Percentiles rank a stretch among this genome's conserved stretches.
Conservation (phyloP, 495 filamentous ascomycete species). For the Parathielavia hyrcaniae region DNA sequence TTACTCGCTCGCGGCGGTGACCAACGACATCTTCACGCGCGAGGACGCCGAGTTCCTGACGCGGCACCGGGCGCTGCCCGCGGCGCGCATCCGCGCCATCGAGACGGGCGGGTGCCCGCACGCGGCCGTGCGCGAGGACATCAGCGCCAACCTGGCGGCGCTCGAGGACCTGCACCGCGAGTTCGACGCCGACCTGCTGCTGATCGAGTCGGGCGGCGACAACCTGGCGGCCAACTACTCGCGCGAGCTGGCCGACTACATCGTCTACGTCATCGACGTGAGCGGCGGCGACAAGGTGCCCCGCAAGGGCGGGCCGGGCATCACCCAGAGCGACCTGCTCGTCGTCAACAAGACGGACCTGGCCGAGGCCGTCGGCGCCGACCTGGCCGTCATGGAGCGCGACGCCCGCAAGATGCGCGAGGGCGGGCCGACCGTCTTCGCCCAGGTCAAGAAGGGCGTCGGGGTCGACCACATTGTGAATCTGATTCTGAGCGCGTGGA, state of each 20-base stretch:
- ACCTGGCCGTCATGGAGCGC: constrained; percentile 88
- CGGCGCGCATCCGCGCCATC: constrained; percentile 82
- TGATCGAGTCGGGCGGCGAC: constrained; percentile 93
- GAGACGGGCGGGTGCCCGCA: constrained; percentile 97
- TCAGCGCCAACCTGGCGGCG: constrained; percentile 83
- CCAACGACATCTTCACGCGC: constrained; percentile 98
- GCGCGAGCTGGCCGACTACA: constrained; percentile 90
- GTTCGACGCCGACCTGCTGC: constrained; percentile 67
- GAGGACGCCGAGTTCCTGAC: constrained; percentile 98
- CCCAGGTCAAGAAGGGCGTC: constrained; percentile 87
- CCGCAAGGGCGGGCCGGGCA: constrained; percentile 91
- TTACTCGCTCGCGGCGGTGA: constrained; percentile 88
- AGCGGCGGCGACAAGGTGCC: constrained; percentile 96
- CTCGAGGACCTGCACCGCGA: constrained; percentile 76
- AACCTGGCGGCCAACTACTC: constrained; percentile 96
- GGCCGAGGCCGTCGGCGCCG: constrained; percentile 84
- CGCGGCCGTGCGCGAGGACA: constrained; percentile 96
- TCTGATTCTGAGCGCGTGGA: constrained; percentile 89
- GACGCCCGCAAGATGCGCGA: constrained; percentile 93
- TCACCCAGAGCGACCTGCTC: constrained; percentile 87
- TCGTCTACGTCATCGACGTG: constrained; percentile 97
- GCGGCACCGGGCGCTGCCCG: constrained; percentile 71
- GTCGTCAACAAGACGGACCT: constrained; percentile 96
- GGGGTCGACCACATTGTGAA: constrained; percentile 78
- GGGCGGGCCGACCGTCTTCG: constrained; percentile 94